Evolutionary conservation across 1,284 basidiomycete genomes (phyloP), one percentile per base, ranked within the genome.

Genomic region (Pterulicium gracile): DNA sequence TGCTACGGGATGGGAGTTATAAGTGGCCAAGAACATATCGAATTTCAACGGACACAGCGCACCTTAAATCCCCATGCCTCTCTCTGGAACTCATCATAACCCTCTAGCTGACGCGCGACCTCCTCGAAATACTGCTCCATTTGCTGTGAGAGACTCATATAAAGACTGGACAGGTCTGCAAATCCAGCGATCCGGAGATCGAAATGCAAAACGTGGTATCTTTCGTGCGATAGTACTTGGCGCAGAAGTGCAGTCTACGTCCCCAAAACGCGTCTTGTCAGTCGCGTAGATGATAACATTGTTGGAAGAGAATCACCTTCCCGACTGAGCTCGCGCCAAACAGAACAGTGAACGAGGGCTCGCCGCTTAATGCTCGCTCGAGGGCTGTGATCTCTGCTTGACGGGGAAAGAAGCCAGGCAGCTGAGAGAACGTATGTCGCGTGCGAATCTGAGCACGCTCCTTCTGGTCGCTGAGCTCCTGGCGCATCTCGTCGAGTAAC

Each of bases 141-240:
- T 59, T 88, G 87, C 45, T 76, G 71, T 52, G 81, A 81, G 22
- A 90, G 66, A 48, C 82, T 80, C 56, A 70, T 71, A 56, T 88
- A 89, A 20, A 90, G 66, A 54, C 85, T 86, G 0, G 73, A 62
- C 3, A 89, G 65, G 56, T 89, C 87, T 1, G 86, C 84, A 55
- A 89, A 89, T 0, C 87, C 88, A 3, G 88, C 77, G 44, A 90
- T 88, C 14, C 87, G 75, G 24, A 90, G 68, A 61, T 90, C 88
- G 54, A 90, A 88, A 56, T 88, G 83, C 24, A 90, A 69, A 45
- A 88, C 82, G 61, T 88, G 83, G 56, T 83, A 90, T 47, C 68
- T 67, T 12, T 75, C 66, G 18, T 68, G 66, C 13, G 77, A 80
- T 24, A 90, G 72, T 15, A 88, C 77, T 61, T 90, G 82, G 41